Evolutionary conservation across 2,329 filamentous ascomycete species (phyloP), one percentile per base, ranked within the genome.

Genomic region (Talaromyces verruculosus): DNA sequence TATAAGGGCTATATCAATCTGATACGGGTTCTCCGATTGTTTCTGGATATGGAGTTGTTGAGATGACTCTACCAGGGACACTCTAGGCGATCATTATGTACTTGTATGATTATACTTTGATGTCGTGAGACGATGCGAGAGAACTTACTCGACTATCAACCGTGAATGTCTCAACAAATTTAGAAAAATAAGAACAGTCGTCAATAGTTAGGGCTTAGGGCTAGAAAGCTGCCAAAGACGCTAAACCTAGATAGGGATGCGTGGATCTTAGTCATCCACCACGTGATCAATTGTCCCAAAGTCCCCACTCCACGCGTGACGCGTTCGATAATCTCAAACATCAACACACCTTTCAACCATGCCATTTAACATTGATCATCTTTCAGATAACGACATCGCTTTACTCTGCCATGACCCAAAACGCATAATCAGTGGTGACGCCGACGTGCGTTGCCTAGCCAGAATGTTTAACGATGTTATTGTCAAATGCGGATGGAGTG

Each of bases 401-500:
- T 63, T 41, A 41, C 45, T 53, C 22, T 61, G 45, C 33, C 61
- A 17, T 13, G 35, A 53, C 33, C 61, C 15, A 30, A 30, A 41
- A 39, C 1, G 10, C 7, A 53, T 41, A 11, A 53, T 35, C 33
- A 55, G 45, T 17, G 33, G 33, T 15, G 45, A 53, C 19, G 33
- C 19, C 3, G 47, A 63, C 19, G 45, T 53, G 45, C 39, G 30
- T 51, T 53, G 13, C 45, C 60, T 37, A 13, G 60, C 45, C n/a
- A 53, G 37, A 51, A 37, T 63, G 15, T 63, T 30, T 28, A 28
- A 63, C 10, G 1, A 53, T 47, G 45, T 61, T 17, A 35, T 64
- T 15, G 28, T 64, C 19, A 60, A 39, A 49, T 62, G 41, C 47
- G 60, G 28, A 51, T 62, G 60, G 60, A 63, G 45, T 30, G 33